These are phyloP conservation scores for Phytophthora macrochlamydospora DNA, from an alignment of 352 stramenopile genomes.

Conservation along the genomic window DNA sequence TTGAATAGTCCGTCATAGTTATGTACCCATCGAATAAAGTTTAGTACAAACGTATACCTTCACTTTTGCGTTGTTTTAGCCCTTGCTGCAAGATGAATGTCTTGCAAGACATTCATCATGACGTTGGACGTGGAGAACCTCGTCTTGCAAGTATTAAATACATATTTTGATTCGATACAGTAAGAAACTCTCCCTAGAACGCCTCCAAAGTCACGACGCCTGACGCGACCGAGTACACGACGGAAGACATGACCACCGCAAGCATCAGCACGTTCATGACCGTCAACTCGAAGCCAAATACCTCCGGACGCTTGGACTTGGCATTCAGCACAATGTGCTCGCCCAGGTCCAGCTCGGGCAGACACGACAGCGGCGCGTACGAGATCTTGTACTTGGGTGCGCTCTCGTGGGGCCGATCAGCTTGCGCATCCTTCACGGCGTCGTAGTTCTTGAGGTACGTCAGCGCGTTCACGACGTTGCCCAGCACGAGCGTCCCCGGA, in stretches of 20 bases:
- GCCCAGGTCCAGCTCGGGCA: constrained; percentile 58
- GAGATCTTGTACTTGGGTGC: constrained; percentile 69
- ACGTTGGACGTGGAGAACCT: too few relatives aligned
- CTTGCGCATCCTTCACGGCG: constrained; percentile 39
- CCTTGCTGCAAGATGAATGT: too few relatives aligned
- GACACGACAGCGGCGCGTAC: constrained; percentile 53
- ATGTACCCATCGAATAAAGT: background rate
- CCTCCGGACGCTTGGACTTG: constrained; percentile 33
- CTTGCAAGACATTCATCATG: too few relatives aligned
- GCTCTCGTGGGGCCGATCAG: constrained; percentile 15
- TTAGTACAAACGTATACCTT: background rate
- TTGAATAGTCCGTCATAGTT: constrained; percentile 33
- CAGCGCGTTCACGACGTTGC: constrained; percentile 90
- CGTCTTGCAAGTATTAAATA: background rate
- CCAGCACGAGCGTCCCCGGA: constrained; percentile 94
- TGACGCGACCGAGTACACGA: constrained; percentile 34
- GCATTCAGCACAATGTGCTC: constrained; percentile 63
- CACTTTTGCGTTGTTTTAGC: background rate
- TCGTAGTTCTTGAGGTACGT: constrained; percentile 72
- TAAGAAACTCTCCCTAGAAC: background rate
- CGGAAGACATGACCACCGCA: constrained; percentile 27
- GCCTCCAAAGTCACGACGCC: constrained; percentile 11
- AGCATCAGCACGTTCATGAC: constrained; percentile 22
- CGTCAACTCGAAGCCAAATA: constrained; percentile 27
- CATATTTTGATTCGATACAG: constrained; percentile 17